These are phyloP conservation scores for Aspergillus asperescens DNA, from an alignment of 495 filamentous ascomycete species.

Conservation along the genomic window DNA sequence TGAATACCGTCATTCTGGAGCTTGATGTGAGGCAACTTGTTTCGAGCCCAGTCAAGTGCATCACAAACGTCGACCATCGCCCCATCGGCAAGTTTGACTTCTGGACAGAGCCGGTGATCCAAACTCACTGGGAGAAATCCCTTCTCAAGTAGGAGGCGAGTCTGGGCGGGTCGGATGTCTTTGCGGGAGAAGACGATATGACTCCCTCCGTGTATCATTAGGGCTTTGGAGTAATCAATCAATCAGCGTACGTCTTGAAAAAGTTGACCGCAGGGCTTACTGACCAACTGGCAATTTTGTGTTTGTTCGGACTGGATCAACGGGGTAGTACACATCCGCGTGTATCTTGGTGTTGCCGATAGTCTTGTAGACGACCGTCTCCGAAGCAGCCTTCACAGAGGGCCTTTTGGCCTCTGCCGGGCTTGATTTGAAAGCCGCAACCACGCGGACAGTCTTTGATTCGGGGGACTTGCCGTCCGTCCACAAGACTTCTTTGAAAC, in stretches of 20 bases:
- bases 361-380: too few species aligned
- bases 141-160: conserved; percentile 25
- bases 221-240: too few species aligned
- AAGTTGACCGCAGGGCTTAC: too few species aligned
- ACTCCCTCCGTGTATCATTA: conserved; percentile 58
- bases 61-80: conserved; percentile 46
- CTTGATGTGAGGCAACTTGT: conserved; percentile 30
- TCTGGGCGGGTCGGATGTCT: conserved; percentile 42
- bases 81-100: conserved; percentile 31
- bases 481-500: conserved; percentile 43
- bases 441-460: conserved; percentile 27
- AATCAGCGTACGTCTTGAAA: too few species aligned
- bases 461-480: conserved; percentile 37
- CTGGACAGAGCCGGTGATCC: conserved; percentile 44
- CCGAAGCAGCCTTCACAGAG: too few species aligned
- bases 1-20: background rate
- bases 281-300: too few species aligned
- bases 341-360: too few species aligned
- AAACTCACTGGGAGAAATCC: conserved; percentile 50
- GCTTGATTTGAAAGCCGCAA: conserved; percentile 29
- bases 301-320: too few species aligned
- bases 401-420: too few species aligned
- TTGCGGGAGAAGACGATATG: conserved; percentile 46
- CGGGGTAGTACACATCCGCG: too few species aligned
- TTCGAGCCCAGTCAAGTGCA: conserved; percentile 43